A percentile compares a stretch with the other conserved stretches of the same genome.
Evolutionary conservation across 2,329 filamentous ascomycete genomes (phyloP).

Genomic region (Sordariomycetes sp.): DNA sequence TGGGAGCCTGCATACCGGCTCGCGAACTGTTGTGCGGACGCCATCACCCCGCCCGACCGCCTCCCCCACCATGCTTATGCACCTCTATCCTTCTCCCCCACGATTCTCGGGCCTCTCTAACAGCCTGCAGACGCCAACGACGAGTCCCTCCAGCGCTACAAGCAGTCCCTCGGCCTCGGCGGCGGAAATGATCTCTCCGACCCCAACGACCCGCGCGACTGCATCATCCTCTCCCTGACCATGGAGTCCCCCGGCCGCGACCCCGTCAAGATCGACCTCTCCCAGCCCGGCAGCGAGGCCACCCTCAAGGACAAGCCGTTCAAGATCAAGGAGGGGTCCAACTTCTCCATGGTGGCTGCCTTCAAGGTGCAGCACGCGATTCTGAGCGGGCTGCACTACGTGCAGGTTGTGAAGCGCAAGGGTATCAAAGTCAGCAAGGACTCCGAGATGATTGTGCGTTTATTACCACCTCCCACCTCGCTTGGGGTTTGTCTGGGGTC

Average conservation of each 20-base stretch:
- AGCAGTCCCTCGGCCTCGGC: slow-evolving; percentile 84
- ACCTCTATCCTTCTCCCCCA: background rate
- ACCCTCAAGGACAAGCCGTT: slow-evolving; percentile 87
- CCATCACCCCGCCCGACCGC: background rate
- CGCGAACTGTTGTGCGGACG: background rate
- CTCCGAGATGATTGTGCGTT: slow-evolving; percentile 90
- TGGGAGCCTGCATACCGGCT: background rate
- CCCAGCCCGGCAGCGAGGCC: slow-evolving; percentile 58
- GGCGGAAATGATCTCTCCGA: slow-evolving; percentile 63
- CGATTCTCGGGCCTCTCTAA: background rate
- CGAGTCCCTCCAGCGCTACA: slow-evolving; percentile 95
- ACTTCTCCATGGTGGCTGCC: slow-evolving; percentile 86
- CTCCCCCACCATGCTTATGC: background rate
- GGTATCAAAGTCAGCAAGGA: slow-evolving; percentile 82
- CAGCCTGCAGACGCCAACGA: slow-evolving; percentile 52
- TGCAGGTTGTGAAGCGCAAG: slow-evolving; percentile 88
- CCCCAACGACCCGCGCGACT: slow-evolving; percentile 75
- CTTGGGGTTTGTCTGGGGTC: background rate
- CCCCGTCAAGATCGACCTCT: slow-evolving; percentile 85
- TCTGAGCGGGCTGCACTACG: slow-evolving; percentile 87
- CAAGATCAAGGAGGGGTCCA: slow-evolving; percentile 90
- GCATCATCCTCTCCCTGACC: slow-evolving; percentile 84
- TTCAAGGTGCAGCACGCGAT: slow-evolving; percentile 98
- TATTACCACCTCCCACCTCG: background rate
- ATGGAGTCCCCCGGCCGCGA: slow-evolving; percentile 74